Percentiles rank a stretch among this genome's conserved stretches.
Conservation (phyloP, 371 early-diverging fungal species). For the Parasitella parasitica region DNA sequence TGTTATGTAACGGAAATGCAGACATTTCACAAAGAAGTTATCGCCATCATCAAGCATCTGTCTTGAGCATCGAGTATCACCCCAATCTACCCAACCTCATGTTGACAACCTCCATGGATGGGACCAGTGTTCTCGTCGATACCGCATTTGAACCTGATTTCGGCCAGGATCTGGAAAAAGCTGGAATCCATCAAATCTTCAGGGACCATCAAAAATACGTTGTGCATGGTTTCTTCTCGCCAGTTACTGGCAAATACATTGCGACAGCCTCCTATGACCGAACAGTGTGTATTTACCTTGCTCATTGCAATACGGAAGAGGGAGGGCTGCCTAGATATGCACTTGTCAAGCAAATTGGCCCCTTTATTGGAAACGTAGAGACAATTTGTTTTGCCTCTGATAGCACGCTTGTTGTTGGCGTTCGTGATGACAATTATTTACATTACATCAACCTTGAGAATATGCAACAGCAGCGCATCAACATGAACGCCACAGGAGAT, state of each 20-base stretch:
- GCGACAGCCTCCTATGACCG: constrained; percentile 75
- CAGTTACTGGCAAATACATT: constrained; percentile 51
- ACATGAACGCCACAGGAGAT: constrained; percentile 80
- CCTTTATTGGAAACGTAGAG: constrained; percentile 62
- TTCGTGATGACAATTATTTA: constrained; percentile 72
- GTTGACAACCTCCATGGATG: constrained; percentile 75
- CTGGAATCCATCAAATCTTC: constrained; percentile 49
- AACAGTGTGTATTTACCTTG: constrained; percentile 60
- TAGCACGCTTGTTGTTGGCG: constrained; percentile 56
- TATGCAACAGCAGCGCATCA: constrained; percentile 37
- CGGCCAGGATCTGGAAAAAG: constrained; percentile 13
- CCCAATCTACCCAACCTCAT: constrained; percentile 56
- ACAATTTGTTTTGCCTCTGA: constrained; percentile 52
- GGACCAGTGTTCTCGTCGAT: constrained; percentile 60
- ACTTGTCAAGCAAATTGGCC: constrained; percentile 35
- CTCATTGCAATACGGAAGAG: constrained; percentile 12
- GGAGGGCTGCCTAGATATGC: constrained; percentile 18
- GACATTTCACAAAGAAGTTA: constrained; percentile 34
- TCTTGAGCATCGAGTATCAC: constrained; percentile 67
- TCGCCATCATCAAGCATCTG: constrained; percentile 60
- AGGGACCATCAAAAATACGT: constrained; percentile 75
- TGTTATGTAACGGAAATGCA: constrained; percentile 26
- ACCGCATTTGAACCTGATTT: constrained; percentile 38
- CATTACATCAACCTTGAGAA: constrained; percentile 61
- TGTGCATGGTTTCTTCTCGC: constrained; percentile 61